phyloP scores from a whole-genome alignment of 441 rosid species.

The Erodium moschatum region DNA sequence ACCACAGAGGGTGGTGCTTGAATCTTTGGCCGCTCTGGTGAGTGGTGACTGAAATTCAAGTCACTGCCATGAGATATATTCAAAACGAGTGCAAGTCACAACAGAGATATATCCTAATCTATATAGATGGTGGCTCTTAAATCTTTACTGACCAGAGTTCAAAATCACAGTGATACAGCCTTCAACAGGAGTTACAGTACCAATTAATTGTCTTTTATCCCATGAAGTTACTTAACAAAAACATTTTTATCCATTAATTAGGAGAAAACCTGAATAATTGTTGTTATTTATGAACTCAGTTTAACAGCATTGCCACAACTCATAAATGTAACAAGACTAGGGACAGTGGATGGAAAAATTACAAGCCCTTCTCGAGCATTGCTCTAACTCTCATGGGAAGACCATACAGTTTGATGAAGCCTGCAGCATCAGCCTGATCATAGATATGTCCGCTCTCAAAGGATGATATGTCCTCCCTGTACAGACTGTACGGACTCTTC shows the following conservation, averaged over 20 bases:
- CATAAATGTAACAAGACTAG: no score
- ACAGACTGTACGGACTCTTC: neutral
- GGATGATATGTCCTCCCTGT: neutral
- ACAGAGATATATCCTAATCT: no score
- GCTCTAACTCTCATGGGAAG: conserved; percentile 9
- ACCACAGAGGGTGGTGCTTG: neutral
- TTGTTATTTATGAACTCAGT: neutral
- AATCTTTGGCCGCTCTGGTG: no score
- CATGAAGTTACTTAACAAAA: no score
- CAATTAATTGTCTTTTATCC: neutral
- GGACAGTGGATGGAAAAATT: neutral
- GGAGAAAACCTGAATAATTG: no score
- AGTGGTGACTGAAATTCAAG: no score
- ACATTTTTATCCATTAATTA: no score
- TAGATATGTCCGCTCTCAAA: conserved; percentile 4
- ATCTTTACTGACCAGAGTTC: no score
- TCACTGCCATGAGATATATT: no score
- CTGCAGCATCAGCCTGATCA: neutral
- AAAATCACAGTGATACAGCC: no score
- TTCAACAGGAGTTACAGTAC: neutral
- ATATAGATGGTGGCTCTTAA: no score
- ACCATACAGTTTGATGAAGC: neutral
- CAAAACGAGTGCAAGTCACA: no score
- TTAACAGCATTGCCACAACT: neutral
- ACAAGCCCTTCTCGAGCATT: conserved; percentile 8